phyloP scores from a whole-genome alignment of 2,329 filamentous ascomycete species.

The Tolypocladium tropicale region DNA sequence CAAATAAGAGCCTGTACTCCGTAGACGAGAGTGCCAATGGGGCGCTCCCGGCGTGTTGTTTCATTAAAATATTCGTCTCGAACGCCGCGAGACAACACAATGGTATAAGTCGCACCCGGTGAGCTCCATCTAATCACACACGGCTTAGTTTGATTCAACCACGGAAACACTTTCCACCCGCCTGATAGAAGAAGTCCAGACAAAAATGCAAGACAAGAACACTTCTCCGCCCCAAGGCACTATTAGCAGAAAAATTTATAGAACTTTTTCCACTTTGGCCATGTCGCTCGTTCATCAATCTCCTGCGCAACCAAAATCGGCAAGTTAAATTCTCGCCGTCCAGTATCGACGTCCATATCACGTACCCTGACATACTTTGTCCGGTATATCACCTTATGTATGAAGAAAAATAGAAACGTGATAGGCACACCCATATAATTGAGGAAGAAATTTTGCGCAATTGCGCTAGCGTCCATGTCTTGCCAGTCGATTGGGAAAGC shows the following conservation, averaged over 20 bases:
- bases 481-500: slow-evolving; percentile 60
- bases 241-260: slow-evolving; percentile 65
- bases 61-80: too few relatives aligned
- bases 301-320: slow-evolving; percentile 72
- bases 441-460: slow-evolving; percentile 61
- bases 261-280: slow-evolving; percentile 67
- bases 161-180: too few relatives aligned
- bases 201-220: too few relatives aligned
- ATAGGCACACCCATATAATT: slow-evolving; percentile 62
- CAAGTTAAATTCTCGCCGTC: slow-evolving; percentile 75
- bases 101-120: too few relatives aligned
- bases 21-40: too few relatives aligned
- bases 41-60: too few relatives aligned
- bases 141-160: too few relatives aligned
- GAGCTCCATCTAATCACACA: too few relatives aligned
- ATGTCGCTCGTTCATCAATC: slow-evolving; percentile 57
- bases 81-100: too few relatives aligned
- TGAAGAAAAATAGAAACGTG: slow-evolving; percentile 57
- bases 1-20: too few relatives aligned
- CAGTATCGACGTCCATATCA: slow-evolving; percentile 83
- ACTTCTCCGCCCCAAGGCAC: background rate
- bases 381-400: slow-evolving; percentile 64
- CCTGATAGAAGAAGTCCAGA: too few relatives aligned
- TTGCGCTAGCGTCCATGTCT: slow-evolving; percentile 28
- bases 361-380: slow-evolving; percentile 56